Percentiles rank a stretch among this genome's conserved stretches.
phyloP scores from a whole-genome alignment of 768 basidiomycete genomes.

The Lactarius sanguifluus region DNA sequence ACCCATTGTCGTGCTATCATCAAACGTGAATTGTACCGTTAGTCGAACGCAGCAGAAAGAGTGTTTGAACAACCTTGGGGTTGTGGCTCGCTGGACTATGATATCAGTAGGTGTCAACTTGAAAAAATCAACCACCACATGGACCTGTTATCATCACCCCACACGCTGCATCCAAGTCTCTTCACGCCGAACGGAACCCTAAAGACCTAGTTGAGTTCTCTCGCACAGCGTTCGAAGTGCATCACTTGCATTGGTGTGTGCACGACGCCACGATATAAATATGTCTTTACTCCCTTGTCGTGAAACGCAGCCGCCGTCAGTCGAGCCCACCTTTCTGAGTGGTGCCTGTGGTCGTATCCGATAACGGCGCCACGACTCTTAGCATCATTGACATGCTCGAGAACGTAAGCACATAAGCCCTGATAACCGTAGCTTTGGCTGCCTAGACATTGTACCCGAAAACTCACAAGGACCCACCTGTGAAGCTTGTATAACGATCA shows the following conservation, averaged over 20 bases:
- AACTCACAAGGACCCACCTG: slow-evolving; percentile 48
- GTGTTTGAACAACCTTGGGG: slow-evolving; percentile 59
- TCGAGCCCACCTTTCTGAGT: slow-evolving; percentile 75
- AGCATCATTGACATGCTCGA: slow-evolving; percentile 53
- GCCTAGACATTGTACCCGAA: background rate
- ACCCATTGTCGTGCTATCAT: slow-evolving; percentile 78
- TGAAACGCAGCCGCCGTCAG: slow-evolving; percentile 74
- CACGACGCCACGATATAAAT: slow-evolving; percentile 65
- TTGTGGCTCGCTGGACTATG: slow-evolving; percentile 70
- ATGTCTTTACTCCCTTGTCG: slow-evolving; percentile 62
- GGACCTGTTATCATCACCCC: slow-evolving; percentile 90
- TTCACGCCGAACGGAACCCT: slow-evolving; percentile 83
- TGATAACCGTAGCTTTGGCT: slow-evolving; percentile 33
- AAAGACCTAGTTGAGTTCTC: background rate
- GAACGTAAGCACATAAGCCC: slow-evolving; percentile 77
- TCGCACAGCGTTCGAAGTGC: background rate
- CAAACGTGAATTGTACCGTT: slow-evolving; percentile 3
- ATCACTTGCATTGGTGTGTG: slow-evolving; percentile 73
- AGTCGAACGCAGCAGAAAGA: background rate
- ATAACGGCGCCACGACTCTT: slow-evolving; percentile 68
- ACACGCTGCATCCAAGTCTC: slow-evolving; percentile 65
- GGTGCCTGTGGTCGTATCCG: slow-evolving; percentile 83
- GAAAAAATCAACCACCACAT: slow-evolving; percentile 1
- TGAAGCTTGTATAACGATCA: slow-evolving; percentile 78
- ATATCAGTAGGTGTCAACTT: slow-evolving; percentile 10